Evolutionary conservation across 1,139 yeast species (phyloP).

Genomic region (Taphrina deformans): DNA sequence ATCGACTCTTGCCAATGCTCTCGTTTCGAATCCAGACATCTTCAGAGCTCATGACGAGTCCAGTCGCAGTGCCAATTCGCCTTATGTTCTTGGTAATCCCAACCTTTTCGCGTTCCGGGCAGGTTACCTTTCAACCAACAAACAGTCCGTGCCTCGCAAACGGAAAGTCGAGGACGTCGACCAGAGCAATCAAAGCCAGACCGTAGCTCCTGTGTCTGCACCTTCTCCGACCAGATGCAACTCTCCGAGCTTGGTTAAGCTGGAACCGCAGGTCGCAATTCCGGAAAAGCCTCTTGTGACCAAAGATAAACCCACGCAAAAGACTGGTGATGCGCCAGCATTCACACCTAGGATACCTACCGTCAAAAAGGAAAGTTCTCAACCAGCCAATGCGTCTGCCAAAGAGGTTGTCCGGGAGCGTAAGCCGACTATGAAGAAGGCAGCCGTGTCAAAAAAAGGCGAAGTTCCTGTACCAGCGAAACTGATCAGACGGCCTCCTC

Average conservation of each 20-base stretch:
- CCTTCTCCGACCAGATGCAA: neutral
- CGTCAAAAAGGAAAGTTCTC: neutral
- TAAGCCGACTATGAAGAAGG: slow-evolving; percentile 23
- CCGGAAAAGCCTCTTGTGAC: neutral
- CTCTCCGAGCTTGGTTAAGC: slow-evolving; percentile 4
- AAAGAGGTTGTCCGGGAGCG: slow-evolving; percentile 23
- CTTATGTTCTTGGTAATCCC: slow-evolving; percentile 34
- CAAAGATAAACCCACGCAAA: neutral
- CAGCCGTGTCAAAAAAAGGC: slow-evolving; percentile 3
- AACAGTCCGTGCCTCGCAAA: slow-evolving; percentile 10
- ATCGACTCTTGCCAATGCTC: slow-evolving; percentile 31
- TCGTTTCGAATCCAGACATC: slow-evolving; percentile 30
- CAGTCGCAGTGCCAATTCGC: slow-evolving; percentile 33
- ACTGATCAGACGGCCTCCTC: slow-evolving; percentile 40
- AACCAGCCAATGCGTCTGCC: neutral
- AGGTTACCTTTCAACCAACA: slow-evolving; percentile 13
- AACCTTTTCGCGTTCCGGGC: slow-evolving; percentile 35
- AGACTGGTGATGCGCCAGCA: slow-evolving; percentile 5
- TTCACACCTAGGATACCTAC: slow-evolving; percentile 23
- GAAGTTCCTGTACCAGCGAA: slow-evolving; percentile 7
- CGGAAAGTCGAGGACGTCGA: slow-evolving; percentile 13
- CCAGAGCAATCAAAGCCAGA: neutral
- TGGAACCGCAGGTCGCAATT: neutral
- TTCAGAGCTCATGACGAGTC: slow-evolving; percentile 36
- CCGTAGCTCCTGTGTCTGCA: neutral